phyloP scores from a whole-genome alignment of 2,329 filamentous ascomycete genomes.

The Cytospora schulzeri region DNA sequence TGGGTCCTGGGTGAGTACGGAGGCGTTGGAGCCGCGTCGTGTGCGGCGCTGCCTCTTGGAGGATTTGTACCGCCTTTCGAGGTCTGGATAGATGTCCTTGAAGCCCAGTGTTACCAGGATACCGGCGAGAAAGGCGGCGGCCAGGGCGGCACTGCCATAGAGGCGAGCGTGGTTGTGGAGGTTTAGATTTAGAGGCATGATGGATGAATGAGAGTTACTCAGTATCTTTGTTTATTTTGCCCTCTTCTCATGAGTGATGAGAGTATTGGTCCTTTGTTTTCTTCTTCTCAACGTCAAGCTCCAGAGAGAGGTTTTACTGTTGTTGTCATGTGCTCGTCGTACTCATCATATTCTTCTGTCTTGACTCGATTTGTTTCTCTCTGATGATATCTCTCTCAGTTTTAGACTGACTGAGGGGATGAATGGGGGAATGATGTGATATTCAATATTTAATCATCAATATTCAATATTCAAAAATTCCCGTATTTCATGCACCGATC shows the following conservation, averaged over 20 bases:
- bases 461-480: no score
- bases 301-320: background rate
- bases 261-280: no score
- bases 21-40: constrained; percentile 27
- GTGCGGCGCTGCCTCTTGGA: constrained; percentile 32
- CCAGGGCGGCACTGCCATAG: constrained; percentile 67
- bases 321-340: background rate
- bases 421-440: background rate
- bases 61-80: constrained; percentile 64
- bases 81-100: constrained; percentile 78
- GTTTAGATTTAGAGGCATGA: constrained; percentile 54
- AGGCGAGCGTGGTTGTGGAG: constrained; percentile 58
- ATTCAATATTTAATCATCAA: no score
- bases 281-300: background rate
- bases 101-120: constrained; percentile 74
- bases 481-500: constrained; percentile 7
- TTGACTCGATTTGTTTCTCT: no score
- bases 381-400: no score
- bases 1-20: constrained; percentile 20
- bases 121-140: constrained; percentile 75
- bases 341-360: background rate
- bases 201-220: constrained; percentile 17
- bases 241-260: background rate
- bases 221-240: background rate
- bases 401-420: background rate